phyloP scores from a whole-genome alignment of 2,329 filamentous ascomycete species.

The Botrytis fabae region DNA sequence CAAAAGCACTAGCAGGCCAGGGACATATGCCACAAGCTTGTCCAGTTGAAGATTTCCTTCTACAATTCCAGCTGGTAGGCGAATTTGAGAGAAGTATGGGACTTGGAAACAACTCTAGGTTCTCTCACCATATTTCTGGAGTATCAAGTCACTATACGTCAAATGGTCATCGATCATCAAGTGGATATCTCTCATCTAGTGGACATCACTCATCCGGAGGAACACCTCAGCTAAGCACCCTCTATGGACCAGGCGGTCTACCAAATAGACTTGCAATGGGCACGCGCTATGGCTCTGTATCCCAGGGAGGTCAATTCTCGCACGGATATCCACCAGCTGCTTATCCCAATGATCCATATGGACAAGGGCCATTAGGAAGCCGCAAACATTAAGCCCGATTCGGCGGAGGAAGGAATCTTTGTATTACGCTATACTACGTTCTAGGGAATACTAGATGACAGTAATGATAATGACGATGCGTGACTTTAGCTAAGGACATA shows the following conservation, averaged over 20 bases:
- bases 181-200: not conserved
- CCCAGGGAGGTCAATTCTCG: not conserved
- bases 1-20: not conserved
- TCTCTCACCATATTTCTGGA: not conserved
- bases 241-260: not conserved
- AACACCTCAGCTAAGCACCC: not conserved
- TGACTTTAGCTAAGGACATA: not conserved
- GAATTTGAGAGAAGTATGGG: not conserved
- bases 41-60: not conserved
- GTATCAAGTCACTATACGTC: not conserved
- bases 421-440: not conserved
- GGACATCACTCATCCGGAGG: not conserved
- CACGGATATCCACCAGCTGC: not conserved
- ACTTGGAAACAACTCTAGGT: not conserved
- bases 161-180: not conserved
- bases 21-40: not conserved
- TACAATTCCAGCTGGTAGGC: not conserved
- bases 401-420: not conserved
- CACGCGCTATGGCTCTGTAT: not conserved
- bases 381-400: not conserved
- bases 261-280: not conserved
- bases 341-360: not conserved
- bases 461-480: not conserved
- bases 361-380: not conserved
- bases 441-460: not conserved